These are phyloP conservation scores for Camillea tinctor DNA, from an alignment of 2,329 filamentous ascomycete species.

Conservation along the genomic window DNA sequence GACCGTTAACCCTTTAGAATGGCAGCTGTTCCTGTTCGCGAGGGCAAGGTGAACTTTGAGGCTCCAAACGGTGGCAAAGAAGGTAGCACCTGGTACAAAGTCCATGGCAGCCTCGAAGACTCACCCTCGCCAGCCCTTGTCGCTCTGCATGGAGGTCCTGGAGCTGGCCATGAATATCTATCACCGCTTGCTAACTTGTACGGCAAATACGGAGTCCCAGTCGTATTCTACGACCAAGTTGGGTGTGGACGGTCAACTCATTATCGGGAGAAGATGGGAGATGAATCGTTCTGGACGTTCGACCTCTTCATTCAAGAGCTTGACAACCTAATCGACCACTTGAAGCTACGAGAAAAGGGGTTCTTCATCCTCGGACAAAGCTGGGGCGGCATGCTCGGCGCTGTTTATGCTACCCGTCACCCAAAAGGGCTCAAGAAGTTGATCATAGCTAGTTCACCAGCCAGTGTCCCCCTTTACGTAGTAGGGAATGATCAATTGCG, in stretches of 20 bases:
- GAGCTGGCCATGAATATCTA: constrained; percentile 58
- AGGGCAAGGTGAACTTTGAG: background rate
- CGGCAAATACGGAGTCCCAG: constrained; percentile 6
- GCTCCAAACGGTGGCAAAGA: background rate
- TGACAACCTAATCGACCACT: constrained; percentile 21
- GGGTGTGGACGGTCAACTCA: constrained; percentile 49
- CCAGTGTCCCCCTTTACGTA: constrained; percentile 25
- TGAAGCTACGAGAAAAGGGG: constrained; percentile 11
- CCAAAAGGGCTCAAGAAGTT: constrained; percentile 21
- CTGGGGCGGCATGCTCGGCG: constrained; percentile 24
- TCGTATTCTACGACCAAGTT: constrained; percentile 51
- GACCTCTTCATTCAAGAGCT: constrained; percentile 25
- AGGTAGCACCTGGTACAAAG: constrained; percentile 11
- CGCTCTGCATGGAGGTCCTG: constrained; percentile 19
- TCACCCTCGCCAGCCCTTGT: constrained; percentile 37
- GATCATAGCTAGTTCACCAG: constrained; percentile 21
- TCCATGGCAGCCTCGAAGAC: constrained; percentile 10
- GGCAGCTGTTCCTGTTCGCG: background rate
- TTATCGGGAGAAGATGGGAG: constrained; percentile 41
- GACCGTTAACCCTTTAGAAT: background rate
- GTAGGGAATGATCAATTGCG: constrained; percentile 15
- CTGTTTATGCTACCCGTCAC: constrained; percentile 10
- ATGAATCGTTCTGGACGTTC: constrained; percentile 23
- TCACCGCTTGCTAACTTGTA: constrained; percentile 58
- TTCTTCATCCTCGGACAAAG: constrained; percentile 21